Conservation (phyloP, 2,329 filamentous ascomycete species). For the Rhinocladiella mackenziei region DNA sequence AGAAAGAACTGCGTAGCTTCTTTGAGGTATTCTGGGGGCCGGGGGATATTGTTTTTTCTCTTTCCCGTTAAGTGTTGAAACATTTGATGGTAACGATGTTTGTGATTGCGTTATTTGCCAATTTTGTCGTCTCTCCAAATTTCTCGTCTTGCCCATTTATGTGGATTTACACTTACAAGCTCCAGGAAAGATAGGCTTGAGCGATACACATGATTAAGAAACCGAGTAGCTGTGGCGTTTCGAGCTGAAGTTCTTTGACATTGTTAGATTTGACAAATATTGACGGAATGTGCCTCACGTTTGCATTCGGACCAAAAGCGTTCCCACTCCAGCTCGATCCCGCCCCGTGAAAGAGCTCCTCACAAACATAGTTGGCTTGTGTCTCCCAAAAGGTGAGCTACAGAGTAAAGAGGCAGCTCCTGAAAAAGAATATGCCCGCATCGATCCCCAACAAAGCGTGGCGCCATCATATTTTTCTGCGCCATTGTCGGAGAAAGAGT, state of each 20-base stretch:
- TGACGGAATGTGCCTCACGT: conserved; percentile 53
- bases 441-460: conserved; percentile 62
- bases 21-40: conserved; percentile 52
- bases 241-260: conserved; percentile 75
- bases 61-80: conserved; percentile 68
- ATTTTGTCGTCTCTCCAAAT: conserved; percentile 67
- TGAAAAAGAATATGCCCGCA: conserved; percentile 61
- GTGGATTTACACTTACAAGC: conserved; percentile 62
- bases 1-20: conserved; percentile 61
- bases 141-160: conserved; percentile 66
- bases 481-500: conserved; percentile 64
- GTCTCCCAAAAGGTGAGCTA: conserved; percentile 80
- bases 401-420: conserved; percentile 61
- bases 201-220: conserved; percentile 61
- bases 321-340: conserved; percentile 66
- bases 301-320: conserved; percentile 68
- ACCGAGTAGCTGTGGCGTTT: conserved; percentile 75
- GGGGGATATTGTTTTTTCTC: conserved; percentile 64
- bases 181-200: conserved; percentile 63
- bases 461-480: conserved; percentile 48
- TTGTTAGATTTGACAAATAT: conserved; percentile 54
- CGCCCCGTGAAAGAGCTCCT: conserved; percentile 62
- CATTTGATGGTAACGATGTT: conserved; percentile 83
- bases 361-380: conserved; percentile 65
- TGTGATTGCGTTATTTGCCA: conserved; percentile 63